Evolutionary conservation across 2,329 filamentous ascomycete species (phyloP).

Genomic region (Karstenula rhodostoma): DNA sequence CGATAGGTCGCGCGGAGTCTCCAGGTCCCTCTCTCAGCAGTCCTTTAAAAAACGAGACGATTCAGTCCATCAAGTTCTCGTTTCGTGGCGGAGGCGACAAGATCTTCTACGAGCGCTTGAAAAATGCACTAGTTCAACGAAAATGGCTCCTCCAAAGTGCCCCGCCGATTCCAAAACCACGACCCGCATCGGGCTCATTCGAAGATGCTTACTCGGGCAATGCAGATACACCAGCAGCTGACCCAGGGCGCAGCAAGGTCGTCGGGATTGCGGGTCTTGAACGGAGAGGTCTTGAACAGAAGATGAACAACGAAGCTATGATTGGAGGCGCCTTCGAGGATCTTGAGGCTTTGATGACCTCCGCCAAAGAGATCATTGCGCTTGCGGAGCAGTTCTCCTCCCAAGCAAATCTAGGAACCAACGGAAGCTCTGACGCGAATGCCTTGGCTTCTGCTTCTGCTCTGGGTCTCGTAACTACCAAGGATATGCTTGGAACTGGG

Average conservation of each 20-base stretch:
- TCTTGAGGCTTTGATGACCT: slow-evolving; percentile 94
- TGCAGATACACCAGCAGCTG: slow-evolving; percentile 27
- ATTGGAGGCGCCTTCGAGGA: slow-evolving; percentile 97
- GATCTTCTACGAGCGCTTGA: slow-evolving; percentile 88
- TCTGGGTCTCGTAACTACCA: slow-evolving; percentile 89
- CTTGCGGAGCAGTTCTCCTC: slow-evolving; percentile 87
- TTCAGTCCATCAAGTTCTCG: slow-evolving; percentile 86
- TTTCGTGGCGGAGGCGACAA: slow-evolving; percentile 90
- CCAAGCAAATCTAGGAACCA: slow-evolving; percentile 67
- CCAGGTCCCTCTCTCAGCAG: slow-evolving; percentile 73
- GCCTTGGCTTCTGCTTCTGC: slow-evolving; percentile 81
- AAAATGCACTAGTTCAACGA: slow-evolving; percentile 85
- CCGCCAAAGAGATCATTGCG: slow-evolving; percentile 93
- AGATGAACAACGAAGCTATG: slow-evolving; percentile 90
- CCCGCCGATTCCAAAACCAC: slow-evolving; percentile 79
- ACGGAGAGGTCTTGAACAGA: slow-evolving; percentile 80
- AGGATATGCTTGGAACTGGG: slow-evolving; percentile 84
- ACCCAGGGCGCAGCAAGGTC: slow-evolving; percentile 60
- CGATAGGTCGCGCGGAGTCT: slow-evolving; percentile 69
- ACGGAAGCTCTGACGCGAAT: slow-evolving; percentile 70
- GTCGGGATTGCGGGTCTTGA: slow-evolving; percentile 94
- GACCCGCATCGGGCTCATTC: slow-evolving; percentile 45
- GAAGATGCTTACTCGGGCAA: slow-evolving; percentile 36
- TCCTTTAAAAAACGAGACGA: slow-evolving; percentile 64
- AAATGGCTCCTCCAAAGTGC: slow-evolving; percentile 95